Percentiles rank a stretch among this genome's conserved stretches.
Evolutionary conservation across 1,284 basidiomycete genomes (phyloP).

Genomic region (Porodaedalea pini): DNA sequence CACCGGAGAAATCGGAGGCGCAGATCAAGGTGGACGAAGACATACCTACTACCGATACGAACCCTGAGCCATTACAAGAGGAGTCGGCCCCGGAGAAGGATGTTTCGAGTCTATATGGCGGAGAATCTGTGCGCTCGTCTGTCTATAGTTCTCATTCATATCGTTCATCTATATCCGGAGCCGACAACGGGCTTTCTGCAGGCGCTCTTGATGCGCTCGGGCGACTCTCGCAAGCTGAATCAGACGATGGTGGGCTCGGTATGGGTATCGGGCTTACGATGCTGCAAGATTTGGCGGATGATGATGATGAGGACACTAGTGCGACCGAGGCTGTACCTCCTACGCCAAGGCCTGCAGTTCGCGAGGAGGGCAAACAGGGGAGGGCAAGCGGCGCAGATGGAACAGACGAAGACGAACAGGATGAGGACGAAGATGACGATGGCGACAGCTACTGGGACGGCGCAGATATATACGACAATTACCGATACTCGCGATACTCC

Average conservation of each 20-base stretch:
- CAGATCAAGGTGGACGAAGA: constrained; percentile 3
- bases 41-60: neutral
- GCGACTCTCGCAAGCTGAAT: constrained; percentile 32
- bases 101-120: constrained; percentile 12
- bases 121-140: constrained; percentile 9
- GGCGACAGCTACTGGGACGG: constrained; percentile 58
- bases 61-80: neutral
- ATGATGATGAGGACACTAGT: constrained; percentile 32
- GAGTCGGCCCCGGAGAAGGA: neutral
- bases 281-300: constrained; percentile 48
- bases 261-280: constrained; percentile 66
- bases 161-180: constrained; percentile 26
- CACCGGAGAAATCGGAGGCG: neutral
- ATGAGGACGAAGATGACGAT: constrained; percentile 33
- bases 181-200: neutral
- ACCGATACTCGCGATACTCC: constrained; percentile 65
- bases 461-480: constrained; percentile 69
- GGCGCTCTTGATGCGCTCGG: constrained; percentile 21
- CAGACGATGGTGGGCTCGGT: constrained; percentile 54
- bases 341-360: constrained; percentile 6
- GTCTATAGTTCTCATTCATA: constrained; percentile 10
- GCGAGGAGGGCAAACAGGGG: neutral
- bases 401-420: neutral
- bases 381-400: neutral
- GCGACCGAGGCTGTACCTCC: constrained; percentile 12